Evolutionary conservation across 805 yeast species (phyloP), one percentile per base, ranked within the genome.

Genomic region (Teunomyces gatunensis): DNA sequence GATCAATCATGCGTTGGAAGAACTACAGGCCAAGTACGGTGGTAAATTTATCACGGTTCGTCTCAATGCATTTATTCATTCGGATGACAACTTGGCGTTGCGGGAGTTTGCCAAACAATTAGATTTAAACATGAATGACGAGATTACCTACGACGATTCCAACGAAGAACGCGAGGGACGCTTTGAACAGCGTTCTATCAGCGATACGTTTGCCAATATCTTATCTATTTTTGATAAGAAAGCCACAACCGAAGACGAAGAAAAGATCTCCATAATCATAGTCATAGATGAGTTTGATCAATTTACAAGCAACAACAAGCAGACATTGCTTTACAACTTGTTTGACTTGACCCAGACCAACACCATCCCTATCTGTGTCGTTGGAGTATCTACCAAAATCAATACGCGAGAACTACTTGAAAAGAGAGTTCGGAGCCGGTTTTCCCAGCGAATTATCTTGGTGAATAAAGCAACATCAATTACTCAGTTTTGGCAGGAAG

Each of bases 401-500:
- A 88, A 87, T 5, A 77, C 89, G 0, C 74, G 91, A 43, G 97
- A 92, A 56, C 74, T 81, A 56, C 70, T 94, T 40, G 99, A 94
- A 60, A 94, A 92, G 60, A 77, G 99, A 57, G 98, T 94, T 0
- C 78, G 89, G 54, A 85, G 95, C 47, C 71, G 99, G 53, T 94
- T 91, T 63, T 84, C 94, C 13, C 97, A 92, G 60, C 70, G 96
- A 43, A 66, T 86, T 2, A 75, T 90, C 20, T 75, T 77, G 13
- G 71, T 89, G 32, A 78, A 79, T 21, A 82, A 81, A 43, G 73
- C 84, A 0, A 53, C 55, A 1, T 63, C 69, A 2, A 55, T 81
- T 2, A 80, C 75, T 0, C 77, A 71, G 11, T 87, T 85, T 54
- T 68, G 79, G 64, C 57, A 63, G 1, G 69, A 80, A 15, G 80